Base-by-base conservation (phyloP, 345 rosid genomes). In the Isatis tinctoria region DNA sequence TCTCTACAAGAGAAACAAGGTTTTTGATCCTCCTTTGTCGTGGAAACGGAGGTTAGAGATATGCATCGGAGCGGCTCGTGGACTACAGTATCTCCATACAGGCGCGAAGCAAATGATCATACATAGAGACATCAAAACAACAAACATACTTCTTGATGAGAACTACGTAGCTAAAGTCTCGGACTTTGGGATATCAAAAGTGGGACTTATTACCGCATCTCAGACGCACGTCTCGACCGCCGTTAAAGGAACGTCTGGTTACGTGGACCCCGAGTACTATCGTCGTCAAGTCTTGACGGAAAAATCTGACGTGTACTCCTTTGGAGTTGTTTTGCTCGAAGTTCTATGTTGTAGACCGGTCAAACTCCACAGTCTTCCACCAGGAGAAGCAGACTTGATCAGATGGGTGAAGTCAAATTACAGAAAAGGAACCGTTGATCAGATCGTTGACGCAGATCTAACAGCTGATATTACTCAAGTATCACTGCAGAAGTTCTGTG, bases 271-370 rank as follows among this genome's bases (percentile, higher is more conserved):
- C 0, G 90, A 90, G 57, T 86, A 86, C 47, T 82, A 64, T 26
- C 85, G 89, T 13, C 83, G 76, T 37, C 87, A 84, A 53, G 73
- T 72, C 24, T 64, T 90, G 5, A 86, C 93, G 0, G 88, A 85
- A 4, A 90, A 90, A 78, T 87, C 90, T 0, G 96, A 90, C 67
- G 91, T 86, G 26, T 90, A 86, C 64, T 90, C 91, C 1, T 90
- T 87, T 14, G 91, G 90, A 3, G 85, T 86, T 17, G 91, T 90
- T 54, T 32, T 88, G 45, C 76, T 80, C 17, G 96, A 90, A 60
- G 82, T 84, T 13, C 11, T 87, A 11, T 85, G 90, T n/a, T 86
- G 82, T 9, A 70, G 88, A 62, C 82, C 89, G 2, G 72, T 83
- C 0, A 22, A 73, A 20, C 64, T 70, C 11, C 60, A 68, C n/a